Evolutionary conservation across 2,329 filamentous ascomycete species (phyloP).

Genomic region (Cordyceps militaris): DNA sequence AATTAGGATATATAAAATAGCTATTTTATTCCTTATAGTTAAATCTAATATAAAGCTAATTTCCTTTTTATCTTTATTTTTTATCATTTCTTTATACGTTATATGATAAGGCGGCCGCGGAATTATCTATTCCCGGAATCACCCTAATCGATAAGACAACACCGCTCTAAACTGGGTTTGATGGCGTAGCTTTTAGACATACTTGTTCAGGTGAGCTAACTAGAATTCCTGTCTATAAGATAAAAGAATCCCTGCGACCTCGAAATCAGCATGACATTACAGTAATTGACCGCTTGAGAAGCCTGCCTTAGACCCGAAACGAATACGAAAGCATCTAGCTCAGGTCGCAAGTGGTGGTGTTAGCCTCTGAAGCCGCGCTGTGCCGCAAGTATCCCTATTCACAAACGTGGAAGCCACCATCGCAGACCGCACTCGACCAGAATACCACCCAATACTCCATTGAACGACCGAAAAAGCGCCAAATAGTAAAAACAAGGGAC

Average conservation of each 20-base stretch:
- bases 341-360: background rate
- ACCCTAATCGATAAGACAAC: conserved; percentile 5
- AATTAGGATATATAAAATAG: too few relatives aligned
- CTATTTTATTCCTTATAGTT: too few relatives aligned
- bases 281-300: background rate
- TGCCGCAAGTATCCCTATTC: background rate
- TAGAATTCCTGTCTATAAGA: background rate
- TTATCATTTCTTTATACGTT: too few relatives aligned
- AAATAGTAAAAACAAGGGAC: background rate
- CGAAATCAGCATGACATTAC: background rate
- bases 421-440: background rate
- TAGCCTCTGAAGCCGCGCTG: background rate
- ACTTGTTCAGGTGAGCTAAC: background rate
- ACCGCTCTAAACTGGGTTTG: background rate
- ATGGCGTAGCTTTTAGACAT: background rate
- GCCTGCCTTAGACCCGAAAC: background rate
- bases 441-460: background rate
- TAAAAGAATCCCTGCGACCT: background rate
- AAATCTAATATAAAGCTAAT: too few relatives aligned
- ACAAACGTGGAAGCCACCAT: background rate
- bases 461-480: background rate
- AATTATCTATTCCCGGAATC: conserved; percentile 1
- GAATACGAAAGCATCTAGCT: background rate
- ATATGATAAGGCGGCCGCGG: background rate
- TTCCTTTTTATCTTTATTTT: too few relatives aligned